Base-by-base conservation (phyloP, 2,329 filamentous ascomycete species). In the Colletotrichum melonis region DNA sequence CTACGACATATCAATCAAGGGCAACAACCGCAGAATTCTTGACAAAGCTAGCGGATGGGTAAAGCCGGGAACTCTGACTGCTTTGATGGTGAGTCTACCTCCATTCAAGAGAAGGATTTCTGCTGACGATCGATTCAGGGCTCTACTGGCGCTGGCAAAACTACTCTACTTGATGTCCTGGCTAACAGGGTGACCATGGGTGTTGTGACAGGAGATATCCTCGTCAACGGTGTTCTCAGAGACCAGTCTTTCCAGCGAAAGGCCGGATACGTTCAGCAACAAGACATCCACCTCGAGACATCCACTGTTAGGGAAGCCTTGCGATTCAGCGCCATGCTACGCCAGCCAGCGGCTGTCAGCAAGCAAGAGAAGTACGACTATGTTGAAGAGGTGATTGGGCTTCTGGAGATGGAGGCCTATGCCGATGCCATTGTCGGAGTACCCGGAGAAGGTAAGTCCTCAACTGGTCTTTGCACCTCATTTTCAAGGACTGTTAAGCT, bases 371-470 rank as follows among this genome's bases (percentile, higher is more conserved):
- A 80, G 26, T 67, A 78, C 0, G 28, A 65, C 1, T 79, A 78
- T 0, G 80, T 81, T 0, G 79, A 81, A 3, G 67, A 80, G 0
- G 78, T 81, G 0, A 79, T 81, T 1, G 75, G 77, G 1, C 78
- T 81, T 62, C 62, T 81, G 0, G 79, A 81, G 5, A 88, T 88
- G 67, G 81, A 89, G 69, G 91, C 93, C 72, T 93, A 92, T 76
- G 92, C 92, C 0, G 92, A 93, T 78, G 92, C 92, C 5, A 85
- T 94, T 28, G 90, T 93, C 56, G 91, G 92, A 83, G 89, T 92
- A 42, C 87, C 90, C 5, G 91, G 92, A 64, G 90, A 93, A 85
- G 79, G 79, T 63, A 12, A 54, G 19, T 42, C 5, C 38, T 4
- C 30, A 55, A 9, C 4, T 5, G 14, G 16, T 14, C 16, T 16